Conservation (phyloP, 2,329 filamentous ascomycete genomes). For the Pyricularia sp. region DNA sequence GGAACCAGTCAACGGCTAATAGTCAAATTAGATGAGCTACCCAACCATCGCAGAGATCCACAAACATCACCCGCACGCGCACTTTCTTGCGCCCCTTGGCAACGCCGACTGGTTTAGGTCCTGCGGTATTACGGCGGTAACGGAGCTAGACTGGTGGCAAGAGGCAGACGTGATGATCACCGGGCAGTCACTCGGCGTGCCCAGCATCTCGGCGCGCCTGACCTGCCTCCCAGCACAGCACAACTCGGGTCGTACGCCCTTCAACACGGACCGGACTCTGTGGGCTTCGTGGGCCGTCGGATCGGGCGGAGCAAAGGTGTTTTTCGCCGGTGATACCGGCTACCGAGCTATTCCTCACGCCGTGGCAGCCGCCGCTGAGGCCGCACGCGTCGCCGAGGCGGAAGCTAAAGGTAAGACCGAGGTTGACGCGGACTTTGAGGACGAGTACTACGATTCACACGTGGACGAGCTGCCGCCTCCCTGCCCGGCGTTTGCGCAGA, state of each 20-base stretch:
- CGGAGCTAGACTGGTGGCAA: constrained; percentile 72
- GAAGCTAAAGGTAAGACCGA: background rate
- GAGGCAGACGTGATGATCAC: constrained; percentile 38
- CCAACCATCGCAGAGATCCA: constrained; percentile 23
- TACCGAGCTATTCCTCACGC: constrained; percentile 29
- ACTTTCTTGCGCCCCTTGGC: constrained; percentile 60
- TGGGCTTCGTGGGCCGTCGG: constrained; percentile 61
- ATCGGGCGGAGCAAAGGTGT: constrained; percentile 28
- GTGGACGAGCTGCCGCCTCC: constrained; percentile 34
- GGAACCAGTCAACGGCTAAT: constrained; percentile 18
- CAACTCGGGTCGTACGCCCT: constrained; percentile 44
- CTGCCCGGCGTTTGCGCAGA: constrained; percentile 78
- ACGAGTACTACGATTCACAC: background rate
- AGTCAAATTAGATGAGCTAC: background rate
- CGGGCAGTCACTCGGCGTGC: constrained; percentile 9
- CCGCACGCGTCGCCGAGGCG: background rate
- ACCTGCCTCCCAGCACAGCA: constrained; percentile 64
- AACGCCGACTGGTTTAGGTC: constrained; percentile 57
- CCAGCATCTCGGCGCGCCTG: constrained; percentile 35
- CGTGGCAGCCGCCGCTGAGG: background rate
- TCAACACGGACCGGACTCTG: constrained; percentile 51
- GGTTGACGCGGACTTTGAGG: background rate
- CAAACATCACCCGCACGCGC: constrained; percentile 20
- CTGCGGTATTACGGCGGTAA: constrained; percentile 44
- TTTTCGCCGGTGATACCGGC: constrained; percentile 63